Evolutionary conservation across 208 protist genomes (phyloP), one percentile per base, ranked within the genome.

Genomic region (Kentomonas sorsogonicus): DNA sequence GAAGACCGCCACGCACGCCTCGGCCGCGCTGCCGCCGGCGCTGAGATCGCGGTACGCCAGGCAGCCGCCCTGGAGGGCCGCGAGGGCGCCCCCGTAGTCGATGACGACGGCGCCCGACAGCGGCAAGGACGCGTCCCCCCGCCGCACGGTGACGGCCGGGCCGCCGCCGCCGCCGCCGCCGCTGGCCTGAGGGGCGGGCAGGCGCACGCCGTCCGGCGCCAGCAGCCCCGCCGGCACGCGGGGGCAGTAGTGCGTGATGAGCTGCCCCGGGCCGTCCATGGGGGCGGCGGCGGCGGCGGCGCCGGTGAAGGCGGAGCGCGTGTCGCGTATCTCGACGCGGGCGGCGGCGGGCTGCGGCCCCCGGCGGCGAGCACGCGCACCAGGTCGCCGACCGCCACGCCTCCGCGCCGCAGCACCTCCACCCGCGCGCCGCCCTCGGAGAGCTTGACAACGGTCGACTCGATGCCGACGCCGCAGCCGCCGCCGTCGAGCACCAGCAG

Each of bases 201-300:
- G 38, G 0, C 41, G 53, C 7, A 93, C 39, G 39, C 81, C 86
- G 20, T 68, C 75, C 0, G 86, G 85, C 13, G 80, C 89, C 36
- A 92, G 56, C 18, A 96, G 65, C 11, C 68, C 79, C 15, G 88
- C 75, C 2, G 82, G 74, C 10, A 96, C 73, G 48, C 55, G 57
- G 0, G 91, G 91, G 9, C 89, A 83, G 70, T 96, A 96, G 64
- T 96, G 91, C 4, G 88, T 96, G 33, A 96, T 72, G n/a, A 95
- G 57, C 68, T 96, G 91, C 2, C 91, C 91, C 31, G 91, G 91
- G 43, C 87, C 89, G 60, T 83, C 87, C 88, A 94, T 93, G 2
- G 77, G 76, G 39, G 61, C 60, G 40, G 72, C 74, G 22, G 61
- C 38, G 10, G 33, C 62, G 26, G 26, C 23, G 22, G 61, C 38